Conservation (phyloP, 805 yeast species). For the Candida stauntonica region DNA sequence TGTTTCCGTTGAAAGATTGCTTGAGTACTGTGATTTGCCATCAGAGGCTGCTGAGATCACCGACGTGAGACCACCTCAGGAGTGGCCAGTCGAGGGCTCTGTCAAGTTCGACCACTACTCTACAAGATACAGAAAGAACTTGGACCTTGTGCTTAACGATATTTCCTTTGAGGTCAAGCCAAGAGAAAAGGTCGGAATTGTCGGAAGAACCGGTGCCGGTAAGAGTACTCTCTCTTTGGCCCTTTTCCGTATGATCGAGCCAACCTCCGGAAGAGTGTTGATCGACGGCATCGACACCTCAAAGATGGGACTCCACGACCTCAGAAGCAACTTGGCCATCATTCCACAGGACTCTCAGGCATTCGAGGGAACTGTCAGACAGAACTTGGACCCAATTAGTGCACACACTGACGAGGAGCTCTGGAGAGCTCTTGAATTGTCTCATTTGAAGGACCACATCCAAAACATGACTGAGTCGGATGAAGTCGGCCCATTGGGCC, state of each 20-base stretch:
- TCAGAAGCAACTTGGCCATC: constrained; percentile 73
- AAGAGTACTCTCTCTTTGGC: constrained; percentile 84
- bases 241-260: constrained; percentile 78
- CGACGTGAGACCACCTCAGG: constrained; percentile 59
- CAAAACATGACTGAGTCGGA: constrained; percentile 47
- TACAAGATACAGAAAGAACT: constrained; percentile 77
- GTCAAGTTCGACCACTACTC: constrained; percentile 67
- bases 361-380: constrained; percentile 79
- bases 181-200: constrained; percentile 87
- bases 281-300: constrained; percentile 72
- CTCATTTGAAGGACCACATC: constrained; percentile 74
- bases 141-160: constrained; percentile 73
- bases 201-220: constrained; percentile 97
- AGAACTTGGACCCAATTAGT: constrained; percentile 81
- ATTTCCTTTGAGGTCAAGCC: constrained; percentile 61
- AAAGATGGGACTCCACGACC: constrained; percentile 67
- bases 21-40: constrained; percentile 72
- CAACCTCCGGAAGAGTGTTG: constrained; percentile 58
- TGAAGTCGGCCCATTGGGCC: constrained; percentile 43
- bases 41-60: constrained; percentile 82
- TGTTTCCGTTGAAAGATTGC: constrained; percentile 91
- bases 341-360: constrained; percentile 95
- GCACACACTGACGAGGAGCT: constrained; percentile 62
- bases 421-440: constrained; percentile 76
- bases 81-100: constrained; percentile 74